These are phyloP conservation scores for Buxus sempervirens DNA, from an alignment of 164 flowering plant species.

Conservation along the genomic window DNA sequence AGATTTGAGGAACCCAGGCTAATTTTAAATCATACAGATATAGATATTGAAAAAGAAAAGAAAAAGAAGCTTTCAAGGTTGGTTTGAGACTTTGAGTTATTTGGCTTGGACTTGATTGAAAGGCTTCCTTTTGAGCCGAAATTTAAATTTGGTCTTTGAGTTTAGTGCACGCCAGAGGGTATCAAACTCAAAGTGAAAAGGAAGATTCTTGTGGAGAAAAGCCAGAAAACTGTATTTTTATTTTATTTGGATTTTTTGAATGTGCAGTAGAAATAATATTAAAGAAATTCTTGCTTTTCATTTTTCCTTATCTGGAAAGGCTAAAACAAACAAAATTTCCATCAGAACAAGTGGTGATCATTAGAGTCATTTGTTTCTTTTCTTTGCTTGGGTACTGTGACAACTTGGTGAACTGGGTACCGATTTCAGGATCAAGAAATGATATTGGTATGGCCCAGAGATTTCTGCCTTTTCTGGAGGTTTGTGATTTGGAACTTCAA, in stretches of 20 bases:
- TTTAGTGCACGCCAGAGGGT: no score
- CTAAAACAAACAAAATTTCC: neutral
- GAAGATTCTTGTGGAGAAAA: no score
- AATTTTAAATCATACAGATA: no score
- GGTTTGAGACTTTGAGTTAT: neutral
- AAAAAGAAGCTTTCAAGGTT: neutral
- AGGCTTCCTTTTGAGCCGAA: neutral
- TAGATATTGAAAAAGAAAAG: neutral
- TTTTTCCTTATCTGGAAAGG: neutral
- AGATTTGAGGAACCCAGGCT: neutral
- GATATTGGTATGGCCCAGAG: neutral
- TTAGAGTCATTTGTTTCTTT: neutral
- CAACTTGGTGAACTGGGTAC: neutral
- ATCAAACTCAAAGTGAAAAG: no score
- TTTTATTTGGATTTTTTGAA: no score
- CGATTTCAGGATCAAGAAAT: neutral
- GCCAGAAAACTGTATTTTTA: no score
- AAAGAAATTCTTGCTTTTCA: no score
- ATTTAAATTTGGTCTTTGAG: neutral
- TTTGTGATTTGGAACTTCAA: neutral
- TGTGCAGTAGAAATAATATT: no score
- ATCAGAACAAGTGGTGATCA: neutral
- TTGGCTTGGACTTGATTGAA: neutral
- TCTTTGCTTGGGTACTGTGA: neutral
- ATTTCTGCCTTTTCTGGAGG: neutral